Evolutionary conservation across 176 grass and related monocot genomes (phyloP), one percentile per base, ranked within the genome.

Genomic region (Carex cristatella): DNA sequence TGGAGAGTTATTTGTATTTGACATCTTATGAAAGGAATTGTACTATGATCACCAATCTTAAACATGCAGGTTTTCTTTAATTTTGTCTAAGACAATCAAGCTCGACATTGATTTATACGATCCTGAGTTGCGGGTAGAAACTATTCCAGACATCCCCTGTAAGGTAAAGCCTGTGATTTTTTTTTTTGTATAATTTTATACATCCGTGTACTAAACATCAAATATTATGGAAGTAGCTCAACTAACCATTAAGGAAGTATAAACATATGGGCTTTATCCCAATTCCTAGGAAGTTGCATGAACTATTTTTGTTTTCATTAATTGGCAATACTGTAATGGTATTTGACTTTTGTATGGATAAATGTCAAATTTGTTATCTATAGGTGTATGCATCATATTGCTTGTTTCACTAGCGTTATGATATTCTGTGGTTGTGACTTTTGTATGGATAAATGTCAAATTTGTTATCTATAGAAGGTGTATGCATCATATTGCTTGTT

Each of bases 81-180:
- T 94, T 79, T 76, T 97, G 11, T 97, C 94, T 5, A 97, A 94
- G 61, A 94, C 92, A n/a, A 60, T 89, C n/a, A 97, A 85, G 89
- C 51, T 91, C 62, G 55, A 86, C 69, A 59, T 84, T 72, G 86
- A 92, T 58, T 86, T 97, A 44, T 70, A 83, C 5, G 61, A 30
- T 16, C 59, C 61, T 3, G 55, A 30, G 5, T 54, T 92, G 84
- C 11, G 85, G 69, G 77, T 97, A 77, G 2, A 62, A 84, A 19
- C 1, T 62, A 89, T 97, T 81, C 69, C 89, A 11, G 92, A 94
- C 77, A 84, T 79, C 75, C 87, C 75, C 82, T 94, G 94, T 65
- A 85, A 13, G 80, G 94, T 97, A 92, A 32, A 44, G 11, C 38
- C 32, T 38, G 69, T 69, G 23, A 23, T 23, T 23, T 23, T 23